These are phyloP conservation scores for Saccharum hybrid DNA, from an alignment of 202 grass and related monocot genomes.

Conservation along the genomic window DNA sequence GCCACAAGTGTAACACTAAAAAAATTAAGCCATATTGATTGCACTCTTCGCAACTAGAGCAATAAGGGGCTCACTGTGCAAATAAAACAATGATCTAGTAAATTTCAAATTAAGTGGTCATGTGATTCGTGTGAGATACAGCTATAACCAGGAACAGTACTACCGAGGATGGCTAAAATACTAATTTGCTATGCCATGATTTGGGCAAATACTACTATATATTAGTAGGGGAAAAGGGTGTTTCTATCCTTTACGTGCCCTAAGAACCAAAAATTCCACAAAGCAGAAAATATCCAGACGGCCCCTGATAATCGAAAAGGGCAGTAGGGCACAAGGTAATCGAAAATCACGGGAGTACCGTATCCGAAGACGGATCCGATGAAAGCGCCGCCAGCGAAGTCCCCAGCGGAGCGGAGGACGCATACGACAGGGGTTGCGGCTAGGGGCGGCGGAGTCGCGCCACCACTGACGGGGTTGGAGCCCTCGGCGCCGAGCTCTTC, in stretches of 20 bases:
- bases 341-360: slow-evolving; percentile 46
- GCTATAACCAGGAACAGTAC: not conserved
- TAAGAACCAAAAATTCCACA: not conserved
- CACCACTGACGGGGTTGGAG: slow-evolving; percentile 43
- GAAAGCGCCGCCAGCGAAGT: slow-evolving; percentile 76
- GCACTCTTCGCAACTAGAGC: not conserved
- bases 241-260: not conserved
- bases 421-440: slow-evolving; percentile 58
- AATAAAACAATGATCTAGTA: slow-evolving; percentile 19
- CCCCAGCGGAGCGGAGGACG: slow-evolving; percentile 70
- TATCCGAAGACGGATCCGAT: slow-evolving; percentile 89
- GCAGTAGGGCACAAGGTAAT: no score
- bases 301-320: no score
- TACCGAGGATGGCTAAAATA: not conserved
- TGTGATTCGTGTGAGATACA: not conserved
- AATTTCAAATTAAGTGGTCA: not conserved
- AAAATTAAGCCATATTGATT: not conserved
- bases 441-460: slow-evolving; percentile 11
- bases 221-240: not conserved
- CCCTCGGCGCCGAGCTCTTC: slow-evolving; percentile 50
- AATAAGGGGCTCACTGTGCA: not conserved
- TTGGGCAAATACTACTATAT: not conserved
- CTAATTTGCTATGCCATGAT: slow-evolving; percentile 5
- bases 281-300: not conserved
- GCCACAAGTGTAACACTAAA: not conserved